Percentiles rank a stretch among this genome's conserved stretches.
phyloP scores from a whole-genome alignment of 345 rosid species.

The Citrus sinensis region DNA sequence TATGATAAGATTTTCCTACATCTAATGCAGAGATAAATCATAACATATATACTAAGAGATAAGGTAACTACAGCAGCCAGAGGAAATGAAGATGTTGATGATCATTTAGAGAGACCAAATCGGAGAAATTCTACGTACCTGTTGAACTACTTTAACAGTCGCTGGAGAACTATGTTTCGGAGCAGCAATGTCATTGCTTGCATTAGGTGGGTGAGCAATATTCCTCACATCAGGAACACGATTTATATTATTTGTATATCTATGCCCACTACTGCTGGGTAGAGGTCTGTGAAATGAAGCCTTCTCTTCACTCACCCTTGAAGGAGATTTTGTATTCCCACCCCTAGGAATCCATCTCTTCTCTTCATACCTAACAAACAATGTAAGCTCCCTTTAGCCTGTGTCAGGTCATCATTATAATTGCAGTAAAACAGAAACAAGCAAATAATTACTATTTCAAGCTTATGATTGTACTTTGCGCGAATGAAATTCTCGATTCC shows the following conservation, averaged over 20 bases:
- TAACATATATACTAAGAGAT: neutral
- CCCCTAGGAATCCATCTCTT: slow-evolving; percentile 70
- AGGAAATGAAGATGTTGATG: neutral
- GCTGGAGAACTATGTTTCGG: slow-evolving; percentile 18
- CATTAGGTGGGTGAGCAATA: slow-evolving; percentile 11
- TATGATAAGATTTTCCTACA: neutral
- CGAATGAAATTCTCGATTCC: slow-evolving; percentile 74
- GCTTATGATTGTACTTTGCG: slow-evolving; percentile 63
- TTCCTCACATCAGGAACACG: slow-evolving; percentile 28
- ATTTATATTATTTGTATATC: slow-evolving; percentile 16
- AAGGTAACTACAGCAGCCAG: neutral
- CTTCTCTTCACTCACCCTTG: slow-evolving; percentile 27
- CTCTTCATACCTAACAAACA: slow-evolving; percentile 58
- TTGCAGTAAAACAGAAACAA: slow-evolving; percentile 11
- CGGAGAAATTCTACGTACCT: slow-evolving; percentile 22
- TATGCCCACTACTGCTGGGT: slow-evolving; percentile 11
- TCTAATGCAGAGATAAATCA: neutral
- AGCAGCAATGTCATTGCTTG: slow-evolving; percentile 16
- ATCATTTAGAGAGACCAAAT: neutral
- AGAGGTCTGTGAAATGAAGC: slow-evolving; percentile 16
- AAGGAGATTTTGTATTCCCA: slow-evolving; percentile 31
- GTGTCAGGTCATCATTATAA: slow-evolving; percentile 9
- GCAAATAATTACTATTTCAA: slow-evolving; percentile 14
- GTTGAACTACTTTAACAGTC: slow-evolving; percentile 24
- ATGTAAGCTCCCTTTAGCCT: slow-evolving; percentile 2